phyloP scores from a whole-genome alignment of 1,284 basidiomycete species.

The Laetiporus sulphureus region DNA sequence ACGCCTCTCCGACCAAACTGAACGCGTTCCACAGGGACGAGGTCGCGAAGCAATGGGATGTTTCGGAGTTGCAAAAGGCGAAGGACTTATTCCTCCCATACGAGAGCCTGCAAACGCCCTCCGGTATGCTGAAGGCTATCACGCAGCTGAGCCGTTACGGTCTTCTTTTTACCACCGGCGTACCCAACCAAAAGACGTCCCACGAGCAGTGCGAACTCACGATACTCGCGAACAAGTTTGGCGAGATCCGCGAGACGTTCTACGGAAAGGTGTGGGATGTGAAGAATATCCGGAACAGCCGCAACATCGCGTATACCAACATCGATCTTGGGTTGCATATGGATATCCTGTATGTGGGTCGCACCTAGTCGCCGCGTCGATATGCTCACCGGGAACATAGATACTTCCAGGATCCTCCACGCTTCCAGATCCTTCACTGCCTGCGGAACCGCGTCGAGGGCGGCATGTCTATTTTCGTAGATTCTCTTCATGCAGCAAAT shows the following conservation, averaged over 20 bases:
- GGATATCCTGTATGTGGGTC: slow-evolving; percentile 73
- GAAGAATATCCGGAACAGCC: slow-evolving; percentile 64
- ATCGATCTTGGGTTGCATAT: slow-evolving; percentile 87
- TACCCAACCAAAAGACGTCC: slow-evolving; percentile 50
- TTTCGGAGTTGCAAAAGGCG: slow-evolving; percentile 26
- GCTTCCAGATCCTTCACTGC: slow-evolving; percentile 90
- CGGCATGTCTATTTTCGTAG: slow-evolving; percentile 86
- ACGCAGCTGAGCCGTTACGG: slow-evolving; percentile 51
- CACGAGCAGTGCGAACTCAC: slow-evolving; percentile 61
- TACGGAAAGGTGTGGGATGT: slow-evolving; percentile 94
- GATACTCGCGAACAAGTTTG: slow-evolving; percentile 59
- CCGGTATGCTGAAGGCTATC: slow-evolving; percentile 43
- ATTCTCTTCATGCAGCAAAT: slow-evolving; percentile 67
- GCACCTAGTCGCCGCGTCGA: background rate
- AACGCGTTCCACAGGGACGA: slow-evolving; percentile 36
- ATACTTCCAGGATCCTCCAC: slow-evolving; percentile 85
- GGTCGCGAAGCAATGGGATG: slow-evolving; percentile 30
- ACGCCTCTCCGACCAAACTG: slow-evolving; percentile 20
- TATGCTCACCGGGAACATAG: slow-evolving; percentile 31
- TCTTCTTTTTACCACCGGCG: slow-evolving; percentile 48
- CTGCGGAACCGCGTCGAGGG: slow-evolving; percentile 80
- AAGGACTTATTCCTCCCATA: slow-evolving; percentile 48
- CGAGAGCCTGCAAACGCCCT: slow-evolving; percentile 31
- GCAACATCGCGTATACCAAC: slow-evolving; percentile 95
- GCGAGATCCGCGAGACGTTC: slow-evolving; percentile 81